phyloP scores from a whole-genome alignment of 805 yeast species.

The Candida koratica region DNA sequence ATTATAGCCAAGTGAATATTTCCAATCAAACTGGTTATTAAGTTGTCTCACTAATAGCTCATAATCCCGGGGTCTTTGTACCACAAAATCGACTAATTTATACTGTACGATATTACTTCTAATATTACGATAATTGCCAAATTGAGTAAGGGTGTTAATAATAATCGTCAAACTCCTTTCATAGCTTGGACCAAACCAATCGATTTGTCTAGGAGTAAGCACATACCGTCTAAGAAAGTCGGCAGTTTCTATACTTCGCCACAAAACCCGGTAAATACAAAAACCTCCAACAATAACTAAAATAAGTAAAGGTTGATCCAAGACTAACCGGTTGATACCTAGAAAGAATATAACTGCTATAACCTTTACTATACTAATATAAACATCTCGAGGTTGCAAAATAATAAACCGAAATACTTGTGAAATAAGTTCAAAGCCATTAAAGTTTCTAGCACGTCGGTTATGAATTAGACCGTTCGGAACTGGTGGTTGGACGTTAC shows the following conservation, averaged over 20 bases:
- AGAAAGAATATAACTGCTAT: slow-evolving; percentile 12
- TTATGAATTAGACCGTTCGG: too few species aligned
- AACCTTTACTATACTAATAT: slow-evolving; percentile 6
- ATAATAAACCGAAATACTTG: neutral
- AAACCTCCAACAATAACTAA: neutral
- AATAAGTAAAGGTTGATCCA: neutral
- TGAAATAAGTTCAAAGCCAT: neutral
- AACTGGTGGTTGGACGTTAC: neutral
- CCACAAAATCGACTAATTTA: slow-evolving; percentile 10
- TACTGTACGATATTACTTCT: neutral
- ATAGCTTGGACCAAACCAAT: slow-evolving; percentile 1
- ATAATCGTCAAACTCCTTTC: neutral
- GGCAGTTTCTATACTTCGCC: slow-evolving; percentile 14
- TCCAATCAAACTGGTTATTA: neutral
- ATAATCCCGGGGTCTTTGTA: slow-evolving; percentile 23
- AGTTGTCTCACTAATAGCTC: slow-evolving; percentile 12
- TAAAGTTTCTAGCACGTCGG: neutral
- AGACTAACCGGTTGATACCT: slow-evolving; percentile 9
- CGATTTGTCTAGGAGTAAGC: slow-evolving; percentile 2
- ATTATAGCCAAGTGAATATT: slow-evolving; percentile 5
- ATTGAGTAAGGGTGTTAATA: neutral
- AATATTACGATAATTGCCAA: neutral
- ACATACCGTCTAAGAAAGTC: slow-evolving; percentile 12
- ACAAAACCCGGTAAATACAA: slow-evolving; percentile 11
- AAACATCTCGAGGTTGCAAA: neutral